phyloP scores from a whole-genome alignment of 192 early-diverging fungal species.

The Entomortierella lignicola region DNA sequence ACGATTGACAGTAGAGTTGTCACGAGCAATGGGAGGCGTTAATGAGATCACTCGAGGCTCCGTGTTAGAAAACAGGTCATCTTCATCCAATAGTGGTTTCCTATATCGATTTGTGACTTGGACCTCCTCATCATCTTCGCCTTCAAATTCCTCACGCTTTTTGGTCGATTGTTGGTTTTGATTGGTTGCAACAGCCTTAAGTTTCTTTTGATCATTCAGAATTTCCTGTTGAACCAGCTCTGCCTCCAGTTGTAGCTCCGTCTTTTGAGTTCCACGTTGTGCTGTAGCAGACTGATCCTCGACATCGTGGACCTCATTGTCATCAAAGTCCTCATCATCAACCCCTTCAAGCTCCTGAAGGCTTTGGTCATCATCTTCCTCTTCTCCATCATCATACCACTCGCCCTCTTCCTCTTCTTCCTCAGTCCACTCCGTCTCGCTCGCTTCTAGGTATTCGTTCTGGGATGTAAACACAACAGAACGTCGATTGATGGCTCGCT shows the following conservation, averaged over 20 bases:
- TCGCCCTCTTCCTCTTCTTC: slow-evolving; percentile 60
- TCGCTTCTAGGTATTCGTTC: slow-evolving; percentile 53
- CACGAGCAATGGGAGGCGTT: slow-evolving; percentile 62
- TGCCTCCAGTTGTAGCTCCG: slow-evolving; percentile 31
- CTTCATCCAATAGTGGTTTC: slow-evolving; percentile 44
- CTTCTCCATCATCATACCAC: slow-evolving; percentile 56
- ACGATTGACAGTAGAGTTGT: slow-evolving; percentile 23
- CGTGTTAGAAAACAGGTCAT: slow-evolving; percentile 24
- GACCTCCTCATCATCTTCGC: slow-evolving; percentile 52
- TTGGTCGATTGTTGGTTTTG: slow-evolving; percentile 38
- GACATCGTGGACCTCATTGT: slow-evolving; percentile 42
- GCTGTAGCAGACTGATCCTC: slow-evolving; percentile 5
- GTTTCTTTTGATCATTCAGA: slow-evolving; percentile 31
- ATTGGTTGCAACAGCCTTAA: neutral
- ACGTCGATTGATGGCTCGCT: slow-evolving; percentile 27
- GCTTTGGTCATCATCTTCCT: slow-evolving; percentile 53
- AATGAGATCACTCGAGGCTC: slow-evolving; percentile 64
- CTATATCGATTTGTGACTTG: slow-evolving; percentile 29
- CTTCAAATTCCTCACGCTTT: slow-evolving; percentile 55
- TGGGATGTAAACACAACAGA: slow-evolving; percentile 44
- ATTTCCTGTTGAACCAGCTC: slow-evolving; percentile 47
- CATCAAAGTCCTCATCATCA: slow-evolving; percentile 39
- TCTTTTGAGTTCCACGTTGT: neutral
- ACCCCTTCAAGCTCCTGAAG: slow-evolving; percentile 41
- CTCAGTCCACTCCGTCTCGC: slow-evolving; percentile 61